phyloP scores from a whole-genome alignment of 208 protist genomes.

The Leishmania amazonensis region DNA sequence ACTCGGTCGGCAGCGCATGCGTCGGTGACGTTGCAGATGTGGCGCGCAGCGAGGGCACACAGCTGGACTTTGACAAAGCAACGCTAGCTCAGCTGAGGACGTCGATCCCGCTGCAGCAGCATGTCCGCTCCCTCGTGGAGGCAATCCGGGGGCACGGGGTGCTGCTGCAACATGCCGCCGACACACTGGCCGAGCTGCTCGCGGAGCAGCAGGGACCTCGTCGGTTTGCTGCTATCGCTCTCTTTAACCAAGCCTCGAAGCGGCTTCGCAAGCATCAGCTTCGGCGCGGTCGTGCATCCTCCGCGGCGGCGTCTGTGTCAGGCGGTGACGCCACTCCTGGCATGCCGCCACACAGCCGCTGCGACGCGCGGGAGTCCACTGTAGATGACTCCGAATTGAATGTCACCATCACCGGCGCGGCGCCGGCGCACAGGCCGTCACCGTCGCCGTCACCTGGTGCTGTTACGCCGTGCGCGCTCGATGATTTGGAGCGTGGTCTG shows the following conservation, averaged over 20 bases:
- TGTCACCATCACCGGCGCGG: slow-evolving; percentile 44
- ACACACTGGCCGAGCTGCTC: slow-evolving; percentile 44
- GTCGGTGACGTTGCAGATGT: background rate
- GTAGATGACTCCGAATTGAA: slow-evolving; percentile 34
- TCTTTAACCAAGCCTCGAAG: slow-evolving; percentile 47
- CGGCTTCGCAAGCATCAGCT: slow-evolving; percentile 47
- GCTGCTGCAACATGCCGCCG: slow-evolving; percentile 53
- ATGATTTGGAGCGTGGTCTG: slow-evolving; percentile 27
- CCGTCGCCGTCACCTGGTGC: background rate
- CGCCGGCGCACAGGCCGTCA: background rate
- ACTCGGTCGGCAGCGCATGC: slow-evolving; percentile 2
- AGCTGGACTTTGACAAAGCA: slow-evolving; percentile 8
- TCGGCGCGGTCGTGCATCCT: background rate
- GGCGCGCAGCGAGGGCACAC: background rate
- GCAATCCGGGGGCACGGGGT: slow-evolving; percentile 38
- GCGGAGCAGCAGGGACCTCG: slow-evolving; percentile 44
- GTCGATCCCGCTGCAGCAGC: slow-evolving; percentile 45
- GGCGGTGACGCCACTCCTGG: background rate
- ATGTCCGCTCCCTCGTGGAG: slow-evolving; percentile 47
- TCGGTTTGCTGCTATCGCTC: slow-evolving; percentile 43
- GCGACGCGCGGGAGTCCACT: slow-evolving; percentile 5
- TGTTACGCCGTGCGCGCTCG: slow-evolving; percentile 8
- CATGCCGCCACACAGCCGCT: background rate
- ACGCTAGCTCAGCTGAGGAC: slow-evolving; percentile 13
- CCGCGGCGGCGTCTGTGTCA: background rate